These are phyloP conservation scores for Elongisporangium prolatum DNA, from an alignment of 352 stramenopile genomes.

Conservation along the genomic window DNA sequence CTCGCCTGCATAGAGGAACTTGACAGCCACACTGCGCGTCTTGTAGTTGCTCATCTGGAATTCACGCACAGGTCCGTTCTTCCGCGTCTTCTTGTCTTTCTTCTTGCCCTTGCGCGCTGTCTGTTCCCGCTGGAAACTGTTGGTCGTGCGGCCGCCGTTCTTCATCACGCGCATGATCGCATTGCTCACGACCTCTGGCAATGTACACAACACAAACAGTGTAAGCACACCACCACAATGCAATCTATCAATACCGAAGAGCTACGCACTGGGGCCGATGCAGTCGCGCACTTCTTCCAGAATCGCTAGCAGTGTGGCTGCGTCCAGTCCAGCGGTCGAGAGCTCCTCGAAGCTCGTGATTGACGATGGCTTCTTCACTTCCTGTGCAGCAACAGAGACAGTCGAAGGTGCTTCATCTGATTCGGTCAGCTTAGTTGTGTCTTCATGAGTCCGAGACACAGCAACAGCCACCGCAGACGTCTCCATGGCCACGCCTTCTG, in stretches of 20 bases:
- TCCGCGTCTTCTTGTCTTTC: constrained; percentile 45
- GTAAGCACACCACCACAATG: constrained; percentile 4
- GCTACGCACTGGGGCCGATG: constrained; percentile 54
- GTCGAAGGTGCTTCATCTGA: background rate
- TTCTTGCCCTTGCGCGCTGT: constrained; percentile 24
- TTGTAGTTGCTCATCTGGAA: constrained; percentile 80
- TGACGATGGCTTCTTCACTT: background rate
- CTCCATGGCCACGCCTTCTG: background rate
- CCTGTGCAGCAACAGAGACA: constrained; percentile 1
- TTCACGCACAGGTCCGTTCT: constrained; percentile 34
- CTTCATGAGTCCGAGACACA: background rate
- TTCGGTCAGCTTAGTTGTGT: constrained; percentile 1
- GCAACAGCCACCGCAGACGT: background rate
- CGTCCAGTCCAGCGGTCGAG: constrained; percentile 24
- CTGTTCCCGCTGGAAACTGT: constrained; percentile 9
- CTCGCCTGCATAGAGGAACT: constrained; percentile 86
- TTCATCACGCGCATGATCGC: constrained; percentile 68
- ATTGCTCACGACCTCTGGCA: constrained; percentile 55
- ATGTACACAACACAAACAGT: constrained; percentile 5
- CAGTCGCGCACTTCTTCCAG: constrained; percentile 52
- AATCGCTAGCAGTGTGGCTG: constrained; percentile 59
- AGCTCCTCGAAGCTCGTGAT: constrained; percentile 7
- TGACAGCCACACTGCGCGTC: constrained; percentile 65
- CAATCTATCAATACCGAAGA: background rate
- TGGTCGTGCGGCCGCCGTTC: constrained; percentile 19